A percentile compares a stretch with the other conserved stretches of the same genome.
These are phyloP conservation scores for Cyclostephanos tholiformis DNA, from an alignment of 108 stramenopile genomes.

Conservation along the genomic window DNA sequence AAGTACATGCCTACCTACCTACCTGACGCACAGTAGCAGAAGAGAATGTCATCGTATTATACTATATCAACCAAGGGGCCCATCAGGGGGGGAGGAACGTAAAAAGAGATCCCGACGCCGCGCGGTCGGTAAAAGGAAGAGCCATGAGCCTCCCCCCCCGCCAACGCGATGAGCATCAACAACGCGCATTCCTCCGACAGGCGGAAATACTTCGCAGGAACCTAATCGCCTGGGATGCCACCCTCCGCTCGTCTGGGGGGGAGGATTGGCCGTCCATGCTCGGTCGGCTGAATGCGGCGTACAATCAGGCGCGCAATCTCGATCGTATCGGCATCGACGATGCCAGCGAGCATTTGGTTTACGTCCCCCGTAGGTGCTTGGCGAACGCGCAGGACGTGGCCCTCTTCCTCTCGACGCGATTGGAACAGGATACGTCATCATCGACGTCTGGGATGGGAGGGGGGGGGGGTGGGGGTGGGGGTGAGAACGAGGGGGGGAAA, in stretches of 20 bases:
- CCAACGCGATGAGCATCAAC: too few species aligned
- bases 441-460: neutral
- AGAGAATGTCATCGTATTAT: too few species aligned
- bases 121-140: too few species aligned
- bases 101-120: too few species aligned
- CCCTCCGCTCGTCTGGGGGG: slow-evolving; percentile 63
- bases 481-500: neutral
- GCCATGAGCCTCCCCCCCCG: too few species aligned
- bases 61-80: too few species aligned
- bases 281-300: slow-evolving; percentile 82
- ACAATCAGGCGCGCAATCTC: slow-evolving; percentile 75
- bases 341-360: slow-evolving; percentile 83
- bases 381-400: slow-evolving; percentile 86
- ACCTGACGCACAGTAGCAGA: too few species aligned
- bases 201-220: slow-evolving; percentile 81
- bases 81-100: too few species aligned
- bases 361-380: slow-evolving; percentile 72
- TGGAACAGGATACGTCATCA: neutral
- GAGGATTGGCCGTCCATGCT: slow-evolving; percentile 89
- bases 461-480: neutral
- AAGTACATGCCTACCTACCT: too few species aligned
- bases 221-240: slow-evolving; percentile 76
- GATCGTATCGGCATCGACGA: slow-evolving; percentile 81
- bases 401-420: slow-evolving; percentile 81
- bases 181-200: slow-evolving; percentile 60